Percentiles rank a stretch among this genome's conserved stretches.
Evolutionary conservation across 139 green algal species (phyloP).

Genomic region (Parachlorella kessleri): DNA sequence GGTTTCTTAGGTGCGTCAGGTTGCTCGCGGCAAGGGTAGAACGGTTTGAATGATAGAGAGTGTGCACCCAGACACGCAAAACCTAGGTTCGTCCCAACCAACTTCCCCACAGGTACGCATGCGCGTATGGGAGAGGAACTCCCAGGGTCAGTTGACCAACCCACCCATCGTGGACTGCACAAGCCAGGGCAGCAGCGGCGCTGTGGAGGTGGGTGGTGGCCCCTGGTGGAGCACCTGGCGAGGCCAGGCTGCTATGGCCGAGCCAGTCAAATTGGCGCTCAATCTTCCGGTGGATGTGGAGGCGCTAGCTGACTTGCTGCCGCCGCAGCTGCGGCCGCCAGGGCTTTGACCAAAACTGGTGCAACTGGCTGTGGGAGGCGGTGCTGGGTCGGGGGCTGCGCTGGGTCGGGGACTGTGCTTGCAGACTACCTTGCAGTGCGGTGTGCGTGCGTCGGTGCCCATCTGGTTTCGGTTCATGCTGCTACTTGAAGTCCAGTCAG

Average conservation of each 20-base stretch:
- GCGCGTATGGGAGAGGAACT: slow-evolving; percentile 68
- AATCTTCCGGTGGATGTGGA: slow-evolving; percentile 79
- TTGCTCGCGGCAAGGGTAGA: too few species aligned
- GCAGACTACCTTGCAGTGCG: too few species aligned
- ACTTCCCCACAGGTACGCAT: slow-evolving; percentile 43
- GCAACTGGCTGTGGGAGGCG: too few species aligned
- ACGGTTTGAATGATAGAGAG: too few species aligned
- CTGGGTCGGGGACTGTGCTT: too few species aligned
- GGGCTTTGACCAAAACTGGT: slow-evolving; percentile 71
- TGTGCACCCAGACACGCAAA: too few species aligned
- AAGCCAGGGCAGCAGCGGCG: slow-evolving; percentile 48
- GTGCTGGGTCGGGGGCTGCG: too few species aligned
- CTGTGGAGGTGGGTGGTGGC: slow-evolving; percentile 91
- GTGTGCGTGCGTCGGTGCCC: too few species aligned
- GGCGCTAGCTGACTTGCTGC: slow-evolving; percentile 44
- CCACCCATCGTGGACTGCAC: slow-evolving; percentile 70
- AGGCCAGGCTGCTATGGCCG: slow-evolving; percentile 75
- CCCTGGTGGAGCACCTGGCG: slow-evolving; percentile 89
- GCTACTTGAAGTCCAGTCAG: too few species aligned
- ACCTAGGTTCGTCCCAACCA: too few species aligned
- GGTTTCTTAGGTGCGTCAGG: too few species aligned
- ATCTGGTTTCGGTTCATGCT: too few species aligned
- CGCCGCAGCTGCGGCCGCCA: slow-evolving; percentile 57
- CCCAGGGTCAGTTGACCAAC: not conserved
- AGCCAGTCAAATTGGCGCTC: slow-evolving; percentile 76